Percentiles rank a stretch among this genome's conserved stretches.
phyloP scores from a whole-genome alignment of 139 green algal species.

The Micractinium sp. region DNA sequence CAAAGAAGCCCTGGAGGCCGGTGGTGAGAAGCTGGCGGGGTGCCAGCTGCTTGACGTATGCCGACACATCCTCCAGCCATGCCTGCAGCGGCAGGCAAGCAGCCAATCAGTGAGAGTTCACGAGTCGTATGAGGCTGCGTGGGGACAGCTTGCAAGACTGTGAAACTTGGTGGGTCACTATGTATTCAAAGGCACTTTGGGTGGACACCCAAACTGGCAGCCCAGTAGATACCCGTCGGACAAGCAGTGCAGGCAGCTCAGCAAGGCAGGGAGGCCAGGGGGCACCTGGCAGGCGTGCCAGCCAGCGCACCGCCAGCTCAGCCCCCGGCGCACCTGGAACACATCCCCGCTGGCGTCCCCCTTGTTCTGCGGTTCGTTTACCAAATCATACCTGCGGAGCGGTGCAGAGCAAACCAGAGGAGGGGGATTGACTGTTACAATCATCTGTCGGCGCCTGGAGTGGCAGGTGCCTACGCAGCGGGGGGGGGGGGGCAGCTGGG shows the following conservation, averaged over 20 bases:
- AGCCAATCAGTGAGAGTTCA: neutral
- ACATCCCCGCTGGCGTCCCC: conserved; percentile 28
- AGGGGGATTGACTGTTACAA: too few relatives aligned
- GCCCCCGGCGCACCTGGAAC: neutral
- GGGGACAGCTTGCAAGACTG: too few relatives aligned
- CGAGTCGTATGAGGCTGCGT: too few relatives aligned
- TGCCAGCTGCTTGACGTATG: conserved; percentile 58
- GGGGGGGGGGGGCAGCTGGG: too few relatives aligned
- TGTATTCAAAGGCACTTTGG: too few relatives aligned
- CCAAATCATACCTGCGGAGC: conserved; percentile 36
- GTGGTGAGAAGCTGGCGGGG: conserved; percentile 66
- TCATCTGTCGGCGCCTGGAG: too few relatives aligned
- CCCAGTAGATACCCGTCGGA: too few relatives aligned
- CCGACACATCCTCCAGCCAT: conserved; percentile 61
- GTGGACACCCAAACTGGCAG: neutral
- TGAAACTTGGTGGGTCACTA: too few relatives aligned
- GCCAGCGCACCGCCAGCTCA: neutral
- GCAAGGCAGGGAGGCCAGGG: too few relatives aligned
- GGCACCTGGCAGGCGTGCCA: neutral
- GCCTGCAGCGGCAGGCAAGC: conserved; percentile 35
- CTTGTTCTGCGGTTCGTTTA: conserved; percentile 49
- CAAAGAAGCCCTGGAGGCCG: neutral
- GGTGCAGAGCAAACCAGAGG: too few relatives aligned
- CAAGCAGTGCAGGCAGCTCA: neutral
- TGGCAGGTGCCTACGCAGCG: too few relatives aligned